Base-by-base conservation (phyloP, 768 basidiomycete genomes). In the Auriscalpium orientale region DNA sequence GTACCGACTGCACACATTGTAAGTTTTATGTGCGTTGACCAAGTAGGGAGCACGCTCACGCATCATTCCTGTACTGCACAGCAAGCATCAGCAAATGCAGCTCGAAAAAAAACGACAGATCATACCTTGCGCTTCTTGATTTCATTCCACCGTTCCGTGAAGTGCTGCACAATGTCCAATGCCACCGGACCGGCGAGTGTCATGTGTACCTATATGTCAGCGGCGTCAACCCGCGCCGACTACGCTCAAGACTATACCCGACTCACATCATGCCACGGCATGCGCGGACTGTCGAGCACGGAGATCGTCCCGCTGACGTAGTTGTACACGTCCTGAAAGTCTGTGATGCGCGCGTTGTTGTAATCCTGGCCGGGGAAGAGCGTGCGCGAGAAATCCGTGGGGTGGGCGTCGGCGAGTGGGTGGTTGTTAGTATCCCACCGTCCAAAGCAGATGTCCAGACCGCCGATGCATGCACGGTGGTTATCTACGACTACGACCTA, bases 211-310 rank as follows among this genome's bases (percentile, higher is more conserved):
- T 88, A 66, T 6, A 13, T 22, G 28, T 28, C 28, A 4, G 28
- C 28, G 28, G 28, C 4, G 28, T 28, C 28, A 28, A 28, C 28
- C 28, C 28, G n/a, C 28, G 52, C 34, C 34, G 28, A 33, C n/a
- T 21, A 47, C 21, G 5, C 35, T 37, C 16, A 47, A 37, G 44
- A 20, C 20, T 53, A 44, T 53, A 67, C 51, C 28, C 53, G 44
- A 71, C 87, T 56, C 54, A 91, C 91, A 72, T 98, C 95, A 66
- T 98, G 95, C 95, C 95, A 98, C 1, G 95, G 91, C 92, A 94
- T 92, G 58, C 90, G 75, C 1, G 82, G 74, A 13, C 74, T 83
- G 60, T 91, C 88, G 46, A 84, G 66, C 48, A 83, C 78, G 35
- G 83, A 85, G 15, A 92, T 67, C 0, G 77, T 76, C 57, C 87